These are phyloP conservation scores for Fomitopsis serialis DNA, from an alignment of 768 basidiomycete genomes.

Conservation along the genomic window DNA sequence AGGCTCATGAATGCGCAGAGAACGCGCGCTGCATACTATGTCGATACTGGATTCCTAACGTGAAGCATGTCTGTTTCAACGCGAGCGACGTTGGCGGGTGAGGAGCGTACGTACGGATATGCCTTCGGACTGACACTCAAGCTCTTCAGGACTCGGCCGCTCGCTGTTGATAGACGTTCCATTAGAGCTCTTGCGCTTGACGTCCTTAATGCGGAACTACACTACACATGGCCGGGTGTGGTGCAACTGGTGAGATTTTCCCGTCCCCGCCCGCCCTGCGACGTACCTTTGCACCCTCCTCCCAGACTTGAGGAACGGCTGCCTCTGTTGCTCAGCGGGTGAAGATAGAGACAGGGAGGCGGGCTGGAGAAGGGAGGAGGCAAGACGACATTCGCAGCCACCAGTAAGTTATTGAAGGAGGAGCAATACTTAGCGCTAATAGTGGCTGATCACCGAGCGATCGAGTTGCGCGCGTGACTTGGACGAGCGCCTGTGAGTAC, in stretches of 20 bases:
- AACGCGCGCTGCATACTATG: conserved; percentile 90
- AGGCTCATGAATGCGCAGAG: conserved; percentile 77
- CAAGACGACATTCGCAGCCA: too few relatives aligned
- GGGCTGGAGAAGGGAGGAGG: conserved; percentile 22
- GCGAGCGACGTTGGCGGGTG: conserved; percentile 1
- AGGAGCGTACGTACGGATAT: conserved; percentile 78
- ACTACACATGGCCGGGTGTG: conserved; percentile 39
- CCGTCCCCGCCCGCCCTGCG: neutral
- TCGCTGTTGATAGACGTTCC: conserved; percentile 98
- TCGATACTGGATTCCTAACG: conserved; percentile 96
- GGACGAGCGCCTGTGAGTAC: too few relatives aligned
- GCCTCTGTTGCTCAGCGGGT: conserved; percentile 89
- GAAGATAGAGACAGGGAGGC: conserved; percentile 45
- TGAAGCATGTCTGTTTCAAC: neutral
- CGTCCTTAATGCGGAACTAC: conserved; percentile 98
- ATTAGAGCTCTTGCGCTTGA: conserved; percentile 95
- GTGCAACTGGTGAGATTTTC: conserved; percentile 7
- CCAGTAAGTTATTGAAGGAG: too few relatives aligned
- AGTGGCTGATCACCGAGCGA: too few relatives aligned
- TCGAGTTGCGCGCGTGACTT: too few relatives aligned
- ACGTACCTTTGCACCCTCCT: conserved; percentile 78
- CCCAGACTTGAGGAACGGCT: conserved; percentile 99
- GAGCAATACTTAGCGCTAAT: too few relatives aligned
- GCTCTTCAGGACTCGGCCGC: conserved; percentile 80
- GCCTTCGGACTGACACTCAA: conserved; percentile 90